Percentiles rank a stretch among this genome's conserved stretches.
phyloP scores from a whole-genome alignment of 495 filamentous ascomycete species.

The Filosporella fistucella region DNA sequence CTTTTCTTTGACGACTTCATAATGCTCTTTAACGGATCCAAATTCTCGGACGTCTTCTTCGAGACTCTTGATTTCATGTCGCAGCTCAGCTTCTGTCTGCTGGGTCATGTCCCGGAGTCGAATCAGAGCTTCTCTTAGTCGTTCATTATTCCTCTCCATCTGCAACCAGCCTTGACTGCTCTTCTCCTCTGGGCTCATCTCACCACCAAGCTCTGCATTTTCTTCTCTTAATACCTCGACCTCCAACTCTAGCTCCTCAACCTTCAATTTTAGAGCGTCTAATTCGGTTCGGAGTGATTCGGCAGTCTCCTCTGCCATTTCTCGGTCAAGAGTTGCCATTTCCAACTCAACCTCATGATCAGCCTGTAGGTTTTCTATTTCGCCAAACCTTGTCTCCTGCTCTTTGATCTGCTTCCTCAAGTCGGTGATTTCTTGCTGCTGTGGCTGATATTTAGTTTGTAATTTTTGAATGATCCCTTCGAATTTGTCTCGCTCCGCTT shows the following conservation, averaged over 20 bases:
- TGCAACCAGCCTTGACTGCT: slow-evolving; percentile 83
- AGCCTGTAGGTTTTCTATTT: slow-evolving; percentile 65
- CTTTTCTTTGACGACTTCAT: slow-evolving; percentile 64
- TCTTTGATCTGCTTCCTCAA: slow-evolving; percentile 75
- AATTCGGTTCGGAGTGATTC: slow-evolving; percentile 77
- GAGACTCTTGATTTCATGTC: slow-evolving; percentile 69
- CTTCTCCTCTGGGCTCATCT: slow-evolving; percentile 84
- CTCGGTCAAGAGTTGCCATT: slow-evolving; percentile 81
- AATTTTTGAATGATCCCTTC: slow-evolving; percentile 88
- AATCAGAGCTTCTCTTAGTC: slow-evolving; percentile 81
- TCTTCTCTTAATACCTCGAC: slow-evolving; percentile 84
- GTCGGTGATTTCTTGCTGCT: slow-evolving; percentile 74
- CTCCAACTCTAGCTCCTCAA: slow-evolving; percentile 84
- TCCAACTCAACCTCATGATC: slow-evolving; percentile 84
- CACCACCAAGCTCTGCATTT: slow-evolving; percentile 73
- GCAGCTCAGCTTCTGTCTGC: slow-evolving; percentile 76
- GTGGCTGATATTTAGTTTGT: slow-evolving; percentile 82
- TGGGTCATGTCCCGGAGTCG: slow-evolving; percentile 81
- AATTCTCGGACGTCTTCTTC: slow-evolving; percentile 76
- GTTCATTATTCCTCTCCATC: slow-evolving; percentile 84
- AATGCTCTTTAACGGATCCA: slow-evolving; percentile 63
- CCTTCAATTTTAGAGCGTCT: slow-evolving; percentile 65
- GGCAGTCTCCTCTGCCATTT: slow-evolving; percentile 94
- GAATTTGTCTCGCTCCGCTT: slow-evolving; percentile 79
- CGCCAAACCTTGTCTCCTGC: slow-evolving; percentile 58